phyloP scores from a whole-genome alignment of 2,329 filamentous ascomycete genomes.

The Talaromyces verruculosus region DNA sequence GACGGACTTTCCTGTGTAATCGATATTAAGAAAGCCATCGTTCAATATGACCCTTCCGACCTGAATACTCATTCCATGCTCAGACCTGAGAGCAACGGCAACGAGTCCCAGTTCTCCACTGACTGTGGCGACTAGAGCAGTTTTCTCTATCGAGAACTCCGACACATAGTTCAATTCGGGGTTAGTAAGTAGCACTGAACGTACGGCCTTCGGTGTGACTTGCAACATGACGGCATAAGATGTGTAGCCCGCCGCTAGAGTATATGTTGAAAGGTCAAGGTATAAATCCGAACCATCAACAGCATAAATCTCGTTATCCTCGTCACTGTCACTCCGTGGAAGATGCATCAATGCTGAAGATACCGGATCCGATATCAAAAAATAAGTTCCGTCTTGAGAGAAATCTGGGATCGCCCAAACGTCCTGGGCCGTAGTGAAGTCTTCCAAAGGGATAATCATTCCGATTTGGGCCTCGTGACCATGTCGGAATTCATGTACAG shows the following conservation, averaged over 20 bases:
- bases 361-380: conserved; percentile 45
- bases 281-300: conserved; percentile 42
- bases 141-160: conserved; percentile 27
- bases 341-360: conserved; percentile 42
- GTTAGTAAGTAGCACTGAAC: conserved; percentile 31
- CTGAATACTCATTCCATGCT: conserved; percentile 31
- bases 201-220: conserved; percentile 42
- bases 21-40: conserved; percentile 25
- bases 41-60: conserved; percentile 28
- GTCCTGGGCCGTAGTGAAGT: conserved; percentile 41
- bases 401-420: conserved; percentile 47
- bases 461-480: conserved; percentile 69
- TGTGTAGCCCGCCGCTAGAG: conserved; percentile 45
- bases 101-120: conserved; percentile 33
- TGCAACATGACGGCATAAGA: conserved; percentile 41
- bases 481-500: conserved; percentile 66
- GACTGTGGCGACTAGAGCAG: conserved; percentile 34
- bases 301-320: conserved; percentile 33
- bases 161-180: conserved; percentile 26
- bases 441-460: conserved; percentile 41
- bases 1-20: conserved; percentile 28
- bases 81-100: conserved; percentile 29
- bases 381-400: conserved; percentile 35
- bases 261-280: conserved; percentile 44
- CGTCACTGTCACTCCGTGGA: conserved; percentile 35